Percentiles rank a stretch among this genome's conserved stretches.
These are phyloP conservation scores for Phylloporus sp. DNA, from an alignment of 768 basidiomycete species.

Conservation along the genomic window DNA sequence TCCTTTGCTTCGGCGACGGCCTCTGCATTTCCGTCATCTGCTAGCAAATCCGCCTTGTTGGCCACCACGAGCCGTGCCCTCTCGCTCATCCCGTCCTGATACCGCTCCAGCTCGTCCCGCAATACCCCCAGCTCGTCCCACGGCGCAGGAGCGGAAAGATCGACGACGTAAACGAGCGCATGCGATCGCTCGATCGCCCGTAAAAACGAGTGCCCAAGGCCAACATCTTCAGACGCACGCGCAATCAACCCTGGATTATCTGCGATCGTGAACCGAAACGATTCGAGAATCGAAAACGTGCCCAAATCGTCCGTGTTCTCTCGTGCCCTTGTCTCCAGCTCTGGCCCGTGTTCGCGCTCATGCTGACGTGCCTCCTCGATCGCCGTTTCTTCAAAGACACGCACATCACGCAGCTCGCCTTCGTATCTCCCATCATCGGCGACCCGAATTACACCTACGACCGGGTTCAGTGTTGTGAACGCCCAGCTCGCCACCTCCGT, in stretches of 20 bases:
- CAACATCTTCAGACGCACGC: slow-evolving; percentile 82
- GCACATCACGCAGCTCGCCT: slow-evolving; percentile 47
- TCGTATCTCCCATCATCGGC: slow-evolving; percentile 75
- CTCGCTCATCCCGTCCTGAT: slow-evolving; percentile 71
- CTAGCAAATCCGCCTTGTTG: slow-evolving; percentile 92
- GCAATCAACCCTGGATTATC: slow-evolving; percentile 95
- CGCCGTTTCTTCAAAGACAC: slow-evolving; percentile 64
- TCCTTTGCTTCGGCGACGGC: slow-evolving; percentile 50
- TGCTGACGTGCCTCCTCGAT: slow-evolving; percentile 45
- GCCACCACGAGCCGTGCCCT: slow-evolving; percentile 82
- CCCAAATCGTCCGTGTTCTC: slow-evolving; percentile 20
- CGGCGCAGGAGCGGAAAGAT: slow-evolving; percentile 70
- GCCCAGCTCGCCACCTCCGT: slow-evolving; percentile 87
- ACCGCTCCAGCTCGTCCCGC: slow-evolving; percentile 78
- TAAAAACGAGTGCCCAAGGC: slow-evolving; percentile 91
- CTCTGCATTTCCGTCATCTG: slow-evolving; percentile 38
- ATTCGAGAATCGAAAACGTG: slow-evolving; percentile 61
- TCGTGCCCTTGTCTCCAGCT: background rate
- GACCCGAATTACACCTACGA: slow-evolving; percentile 86
- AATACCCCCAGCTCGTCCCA: slow-evolving; percentile 75
- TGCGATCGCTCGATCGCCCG: slow-evolving; percentile 90
- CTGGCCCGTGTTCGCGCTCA: slow-evolving; percentile 26
- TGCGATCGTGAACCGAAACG: slow-evolving; percentile 89
- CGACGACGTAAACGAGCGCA: slow-evolving; percentile 89
- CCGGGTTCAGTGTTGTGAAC: slow-evolving; percentile 94